Evolutionary conservation across 345 rosid genomes (phyloP), one percentile per base, ranked within the genome.

Genomic region (Acer saccharum): DNA sequence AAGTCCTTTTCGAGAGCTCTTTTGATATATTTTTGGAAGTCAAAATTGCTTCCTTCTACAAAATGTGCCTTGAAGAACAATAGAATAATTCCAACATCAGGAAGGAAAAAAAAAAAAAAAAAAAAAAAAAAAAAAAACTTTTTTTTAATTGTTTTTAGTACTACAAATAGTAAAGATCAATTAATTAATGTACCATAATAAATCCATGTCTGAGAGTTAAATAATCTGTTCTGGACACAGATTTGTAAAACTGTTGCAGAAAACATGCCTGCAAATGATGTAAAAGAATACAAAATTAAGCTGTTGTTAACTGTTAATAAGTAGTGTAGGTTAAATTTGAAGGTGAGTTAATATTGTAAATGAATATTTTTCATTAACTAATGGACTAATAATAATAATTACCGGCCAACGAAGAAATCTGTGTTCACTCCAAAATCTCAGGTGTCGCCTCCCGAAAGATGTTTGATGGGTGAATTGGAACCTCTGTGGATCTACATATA

Each of bases 201-300:
- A 94, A 94, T 75, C 98, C 98, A 81, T 92, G 94, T 58, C 98
- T 82, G 14, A 94, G 85, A 10, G 94, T 88, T 52, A 94, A 73
- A 75, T 91, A 94, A 79, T 94, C 98, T 14, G 81, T 89, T 85
- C 83, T 91, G 63, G 90, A 85, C 50, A 94, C 94, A 14, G 98
- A 90, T 61, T 84, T 84, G 66, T 79, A 88, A 81, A 94, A 94
- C 73, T 92, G 98, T 66, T 97, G 83, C 41, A 87, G 74, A 74
- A 92, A 91, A 76, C 84, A 87, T 73, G 80, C 86, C 94, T 90
- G 87, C 74, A 79, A 29, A 63, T 46, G 1, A 20, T 21, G 54
- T 7, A 20, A 16, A 52, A 48, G 43, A 13, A 74, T 39, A 50
- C 20, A 62, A n/a, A 44, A 29, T 46, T 10, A 74, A 62, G 43